Percentiles rank a stretch among this genome's conserved stretches.
phyloP scores from a whole-genome alignment of 192 early-diverging fungal species.

The Chytriomyces sp. region DNA sequence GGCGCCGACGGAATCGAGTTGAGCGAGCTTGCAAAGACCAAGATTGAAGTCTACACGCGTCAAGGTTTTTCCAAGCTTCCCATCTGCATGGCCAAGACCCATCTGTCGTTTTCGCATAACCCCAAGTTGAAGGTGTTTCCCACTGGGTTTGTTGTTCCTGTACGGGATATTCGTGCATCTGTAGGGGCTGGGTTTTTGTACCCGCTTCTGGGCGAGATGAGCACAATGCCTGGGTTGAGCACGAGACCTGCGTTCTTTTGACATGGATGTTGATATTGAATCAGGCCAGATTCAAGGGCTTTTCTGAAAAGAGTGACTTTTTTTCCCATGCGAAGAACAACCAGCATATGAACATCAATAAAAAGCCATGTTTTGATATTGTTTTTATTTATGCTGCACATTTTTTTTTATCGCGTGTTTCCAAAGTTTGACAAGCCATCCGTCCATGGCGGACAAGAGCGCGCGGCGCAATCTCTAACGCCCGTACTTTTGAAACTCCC shows the following conservation, averaged over 20 bases:
- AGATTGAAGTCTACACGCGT: slow-evolving; percentile 85
- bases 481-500: slow-evolving; percentile 92
- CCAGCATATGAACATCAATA: background rate
- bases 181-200: slow-evolving; percentile 99
- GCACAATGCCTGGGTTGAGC: slow-evolving; percentile 96
- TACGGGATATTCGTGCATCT: slow-evolving; percentile 93
- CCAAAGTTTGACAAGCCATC: background rate
- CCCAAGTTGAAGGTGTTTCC: slow-evolving; percentile 92
- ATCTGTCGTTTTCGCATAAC: slow-evolving; percentile 90
- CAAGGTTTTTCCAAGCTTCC: slow-evolving; percentile 89
- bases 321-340: background rate
- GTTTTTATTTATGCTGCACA: background rate
- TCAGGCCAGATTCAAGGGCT: slow-evolving; percentile 80
- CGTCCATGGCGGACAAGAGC: background rate
- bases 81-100: slow-evolving; percentile 99
- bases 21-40: slow-evolving; percentile 80
- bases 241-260: slow-evolving; percentile 96
- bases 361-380: background rate
- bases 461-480: background rate
- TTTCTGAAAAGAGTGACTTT: slow-evolving; percentile 66
- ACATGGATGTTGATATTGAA: slow-evolving; percentile 90
- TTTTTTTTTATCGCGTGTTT: background rate
- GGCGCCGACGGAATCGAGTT: slow-evolving; percentile 91
- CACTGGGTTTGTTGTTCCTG: slow-evolving; percentile 85
- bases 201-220: slow-evolving; percentile 94